Conservation (phyloP, 139 green algal species). For the Micromonas pusilla region DNA sequence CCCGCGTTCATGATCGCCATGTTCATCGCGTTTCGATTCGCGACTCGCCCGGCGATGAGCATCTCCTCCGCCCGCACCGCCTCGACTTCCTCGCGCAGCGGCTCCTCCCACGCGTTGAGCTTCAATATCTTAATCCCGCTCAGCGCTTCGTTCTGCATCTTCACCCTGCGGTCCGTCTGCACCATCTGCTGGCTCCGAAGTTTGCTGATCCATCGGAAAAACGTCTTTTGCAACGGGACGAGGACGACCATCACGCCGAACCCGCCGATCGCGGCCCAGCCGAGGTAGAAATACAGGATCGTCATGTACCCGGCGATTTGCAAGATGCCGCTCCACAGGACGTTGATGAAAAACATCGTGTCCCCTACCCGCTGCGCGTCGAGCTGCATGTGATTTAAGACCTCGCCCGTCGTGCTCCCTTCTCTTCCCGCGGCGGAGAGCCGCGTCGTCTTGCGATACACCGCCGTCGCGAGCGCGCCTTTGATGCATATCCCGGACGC, state of each 20-base stretch:
- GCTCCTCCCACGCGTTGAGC: slow-evolving; percentile 21
- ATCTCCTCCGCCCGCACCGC: slow-evolving; percentile 11
- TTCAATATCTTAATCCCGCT: slow-evolving; percentile 22
- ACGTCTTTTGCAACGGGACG: slow-evolving; percentile 19
- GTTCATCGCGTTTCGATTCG: slow-evolving; percentile 2
- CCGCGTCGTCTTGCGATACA: slow-evolving; percentile 27
- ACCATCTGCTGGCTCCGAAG: slow-evolving; percentile 2
- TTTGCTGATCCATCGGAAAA: neutral
- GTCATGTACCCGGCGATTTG: slow-evolving; percentile 20
- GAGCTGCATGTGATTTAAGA: slow-evolving; percentile 27
- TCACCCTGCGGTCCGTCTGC: slow-evolving; percentile 3
- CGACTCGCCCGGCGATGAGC: neutral
- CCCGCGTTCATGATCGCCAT: slow-evolving; percentile 13
- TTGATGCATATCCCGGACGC: slow-evolving; percentile 14
- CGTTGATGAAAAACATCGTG: slow-evolving; percentile 19
- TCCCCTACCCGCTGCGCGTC: slow-evolving; percentile 20
- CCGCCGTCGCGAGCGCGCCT: slow-evolving; percentile 7
- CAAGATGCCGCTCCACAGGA: slow-evolving; percentile 16
- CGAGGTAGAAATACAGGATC: slow-evolving; percentile 22
- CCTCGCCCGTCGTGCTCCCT: slow-evolving; percentile 8
- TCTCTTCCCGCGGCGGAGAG: neutral
- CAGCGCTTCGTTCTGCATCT: slow-evolving; percentile 22
- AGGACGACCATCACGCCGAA: slow-evolving; percentile 5
- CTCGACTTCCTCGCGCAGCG: neutral
- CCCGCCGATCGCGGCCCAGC: slow-evolving; percentile 12